Conservation (phyloP, 495 filamentous ascomycete genomes). For the Articulospora tetracladia region DNA sequence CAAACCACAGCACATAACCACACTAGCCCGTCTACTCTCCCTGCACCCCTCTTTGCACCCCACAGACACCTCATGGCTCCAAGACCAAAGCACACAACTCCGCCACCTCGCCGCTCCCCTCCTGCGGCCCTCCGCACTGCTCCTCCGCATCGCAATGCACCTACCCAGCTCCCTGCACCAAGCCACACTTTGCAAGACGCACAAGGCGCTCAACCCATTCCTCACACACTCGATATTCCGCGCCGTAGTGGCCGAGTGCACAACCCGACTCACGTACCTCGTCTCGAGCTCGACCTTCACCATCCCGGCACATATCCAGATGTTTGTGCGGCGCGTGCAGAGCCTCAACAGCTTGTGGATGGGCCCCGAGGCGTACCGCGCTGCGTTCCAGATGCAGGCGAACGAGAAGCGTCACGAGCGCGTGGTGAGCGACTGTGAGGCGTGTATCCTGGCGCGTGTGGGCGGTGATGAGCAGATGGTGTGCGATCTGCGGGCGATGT, state of each 20-base stretch:
- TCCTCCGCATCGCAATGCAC: conserved; percentile 4
- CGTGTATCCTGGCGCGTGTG: conserved; percentile 40
- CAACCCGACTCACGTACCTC: conserved; percentile 25
- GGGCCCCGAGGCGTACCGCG: conserved; percentile 26
- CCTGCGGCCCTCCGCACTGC: background rate
- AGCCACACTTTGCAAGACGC: conserved; percentile 30
- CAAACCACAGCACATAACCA: background rate
- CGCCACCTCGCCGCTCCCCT: conserved; percentile 5
- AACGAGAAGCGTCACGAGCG: conserved; percentile 17
- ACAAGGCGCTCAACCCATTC: conserved; percentile 30
- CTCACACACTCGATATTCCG: conserved; percentile 34
- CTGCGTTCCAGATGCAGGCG: background rate
- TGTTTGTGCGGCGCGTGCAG: conserved; percentile 30
- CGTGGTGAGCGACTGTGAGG: conserved; percentile 35
- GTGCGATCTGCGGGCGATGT: conserved; percentile 31
- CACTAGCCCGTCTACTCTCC: background rate
- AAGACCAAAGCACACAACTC: conserved; percentile 4
- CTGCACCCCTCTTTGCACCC: background rate
- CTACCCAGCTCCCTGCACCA: background rate
- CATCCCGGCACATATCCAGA: conserved; percentile 16
- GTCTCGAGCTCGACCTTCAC: conserved; percentile 17
- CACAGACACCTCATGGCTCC: background rate
- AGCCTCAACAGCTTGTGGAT: conserved; percentile 35
- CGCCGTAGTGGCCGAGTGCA: conserved; percentile 32
- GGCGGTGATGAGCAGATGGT: conserved; percentile 35